Conservation (phyloP, 345 rosid species). For the Syzygium oleosum region DNA sequence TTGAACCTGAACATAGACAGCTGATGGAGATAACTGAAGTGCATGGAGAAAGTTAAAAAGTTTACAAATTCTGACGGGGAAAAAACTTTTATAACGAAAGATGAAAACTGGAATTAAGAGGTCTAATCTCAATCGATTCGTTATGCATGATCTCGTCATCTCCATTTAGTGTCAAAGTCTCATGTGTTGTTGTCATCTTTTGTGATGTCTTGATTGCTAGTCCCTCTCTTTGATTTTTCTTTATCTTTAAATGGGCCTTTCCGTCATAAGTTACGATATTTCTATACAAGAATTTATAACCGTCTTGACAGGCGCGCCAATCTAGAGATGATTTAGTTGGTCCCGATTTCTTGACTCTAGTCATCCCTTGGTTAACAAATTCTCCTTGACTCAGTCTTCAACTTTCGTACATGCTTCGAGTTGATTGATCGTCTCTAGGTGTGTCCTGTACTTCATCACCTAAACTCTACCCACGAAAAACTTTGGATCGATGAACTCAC, state of each 20-base stretch:
- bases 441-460: background rate
- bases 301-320: background rate
- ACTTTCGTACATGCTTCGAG: background rate
- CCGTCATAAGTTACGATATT: background rate
- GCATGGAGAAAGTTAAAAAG: background rate
- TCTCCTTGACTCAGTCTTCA: fast-evolving
- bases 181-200: background rate
- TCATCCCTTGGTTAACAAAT: background rate
- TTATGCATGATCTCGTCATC: background rate
- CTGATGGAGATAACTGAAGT: background rate
- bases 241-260: background rate
- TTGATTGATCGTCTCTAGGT: background rate
- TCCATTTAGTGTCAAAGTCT: fast-evolving
- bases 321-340: background rate
- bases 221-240: background rate
- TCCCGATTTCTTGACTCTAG: background rate
- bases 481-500: background rate
- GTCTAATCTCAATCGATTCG: background rate
- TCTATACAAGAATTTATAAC: background rate
- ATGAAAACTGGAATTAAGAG: background rate
- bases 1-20: background rate
- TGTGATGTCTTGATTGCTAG: background rate
- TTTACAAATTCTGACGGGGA: background rate
- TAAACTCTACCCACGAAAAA: background rate
- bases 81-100: background rate